Conservation (phyloP, 345 rosid genomes). For the Xanthoceras sorbifolium region DNA sequence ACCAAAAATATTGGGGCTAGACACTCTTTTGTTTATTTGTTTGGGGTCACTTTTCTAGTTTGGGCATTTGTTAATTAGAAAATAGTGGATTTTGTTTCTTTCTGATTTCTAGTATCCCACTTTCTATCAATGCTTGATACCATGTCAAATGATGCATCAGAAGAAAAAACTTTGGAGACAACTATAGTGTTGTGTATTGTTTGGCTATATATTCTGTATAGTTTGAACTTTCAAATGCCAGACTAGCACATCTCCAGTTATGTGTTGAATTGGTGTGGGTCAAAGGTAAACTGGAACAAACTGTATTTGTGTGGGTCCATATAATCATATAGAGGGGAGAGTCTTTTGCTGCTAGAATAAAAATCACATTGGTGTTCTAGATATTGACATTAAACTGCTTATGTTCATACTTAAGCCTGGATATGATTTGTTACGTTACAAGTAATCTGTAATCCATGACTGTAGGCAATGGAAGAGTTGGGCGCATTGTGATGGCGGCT, state of each 20-base stretch:
- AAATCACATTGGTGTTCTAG: slow-evolving; percentile 15
- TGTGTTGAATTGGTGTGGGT: background rate
- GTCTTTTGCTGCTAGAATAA: slow-evolving; percentile 1
- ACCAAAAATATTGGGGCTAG: background rate
- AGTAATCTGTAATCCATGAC: slow-evolving; percentile 14
- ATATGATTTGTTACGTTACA: slow-evolving; percentile 1
- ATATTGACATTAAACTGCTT: slow-evolving; percentile 2
- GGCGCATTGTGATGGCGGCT: slow-evolving; percentile 84
- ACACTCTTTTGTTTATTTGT: background rate
- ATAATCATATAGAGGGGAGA: background rate
- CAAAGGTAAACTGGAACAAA: background rate
- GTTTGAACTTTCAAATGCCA: background rate
- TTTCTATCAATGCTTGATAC: background rate
- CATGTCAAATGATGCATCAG: background rate
- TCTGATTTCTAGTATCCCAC: background rate
- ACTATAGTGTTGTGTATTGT: background rate
- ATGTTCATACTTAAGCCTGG: background rate
- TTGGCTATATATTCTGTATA: background rate
- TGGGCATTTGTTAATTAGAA: background rate
- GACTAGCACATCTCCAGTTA: background rate
- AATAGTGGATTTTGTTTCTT: slow-evolving; percentile 1
- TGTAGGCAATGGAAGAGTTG: slow-evolving; percentile 77
- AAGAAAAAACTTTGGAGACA: background rate
- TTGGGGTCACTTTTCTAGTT: background rate
- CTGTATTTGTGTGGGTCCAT: background rate